These are phyloP conservation scores for Apocynum venetum DNA, from an alignment of 257 asterid genomes.

Conservation along the genomic window DNA sequence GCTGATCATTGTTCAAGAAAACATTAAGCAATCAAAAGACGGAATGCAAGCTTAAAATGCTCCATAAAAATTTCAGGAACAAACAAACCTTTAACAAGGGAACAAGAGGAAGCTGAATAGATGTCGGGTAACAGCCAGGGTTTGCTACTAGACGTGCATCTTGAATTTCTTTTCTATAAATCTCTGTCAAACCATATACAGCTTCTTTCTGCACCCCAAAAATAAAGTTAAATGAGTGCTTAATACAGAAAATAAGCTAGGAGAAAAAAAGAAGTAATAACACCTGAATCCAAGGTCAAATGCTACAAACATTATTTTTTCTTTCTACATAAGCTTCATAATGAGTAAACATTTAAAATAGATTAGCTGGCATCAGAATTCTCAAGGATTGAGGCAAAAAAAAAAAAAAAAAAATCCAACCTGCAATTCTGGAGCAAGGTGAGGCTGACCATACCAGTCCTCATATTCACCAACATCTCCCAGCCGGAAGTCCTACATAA, in stretches of 20 bases:
- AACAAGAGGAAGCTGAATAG: slow-evolving; percentile 84
- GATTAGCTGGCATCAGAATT: background rate
- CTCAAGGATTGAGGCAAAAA: background rate
- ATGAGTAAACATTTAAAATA: background rate
- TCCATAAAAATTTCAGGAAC: slow-evolving; percentile 3
- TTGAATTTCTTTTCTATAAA: slow-evolving; percentile 58
- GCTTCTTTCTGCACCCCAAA: slow-evolving; percentile 70
- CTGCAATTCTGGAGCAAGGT: slow-evolving; percentile 76
- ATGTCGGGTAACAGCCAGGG: slow-evolving; percentile 97
- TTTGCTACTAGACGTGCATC: slow-evolving; percentile 84
- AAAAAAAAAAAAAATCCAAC: slow-evolving; percentile 29
- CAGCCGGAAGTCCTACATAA: slow-evolving; percentile 82
- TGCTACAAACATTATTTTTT: background rate
- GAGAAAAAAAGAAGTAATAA: background rate
- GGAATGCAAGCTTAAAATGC: background rate
- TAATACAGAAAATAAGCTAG: background rate
- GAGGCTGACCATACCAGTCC: slow-evolving; percentile 98
- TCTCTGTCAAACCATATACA: slow-evolving; percentile 87
- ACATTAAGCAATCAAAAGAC: too few relatives aligned
- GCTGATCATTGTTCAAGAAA: background rate
- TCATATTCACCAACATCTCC: slow-evolving; percentile 67
- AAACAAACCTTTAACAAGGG: slow-evolving; percentile 75
- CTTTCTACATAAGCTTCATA: background rate
- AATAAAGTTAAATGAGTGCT: background rate
- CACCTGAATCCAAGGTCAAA: background rate